Evolutionary conservation across 106 monocot species (phyloP).

Genomic region (Acanthochlamys bracteata): DNA sequence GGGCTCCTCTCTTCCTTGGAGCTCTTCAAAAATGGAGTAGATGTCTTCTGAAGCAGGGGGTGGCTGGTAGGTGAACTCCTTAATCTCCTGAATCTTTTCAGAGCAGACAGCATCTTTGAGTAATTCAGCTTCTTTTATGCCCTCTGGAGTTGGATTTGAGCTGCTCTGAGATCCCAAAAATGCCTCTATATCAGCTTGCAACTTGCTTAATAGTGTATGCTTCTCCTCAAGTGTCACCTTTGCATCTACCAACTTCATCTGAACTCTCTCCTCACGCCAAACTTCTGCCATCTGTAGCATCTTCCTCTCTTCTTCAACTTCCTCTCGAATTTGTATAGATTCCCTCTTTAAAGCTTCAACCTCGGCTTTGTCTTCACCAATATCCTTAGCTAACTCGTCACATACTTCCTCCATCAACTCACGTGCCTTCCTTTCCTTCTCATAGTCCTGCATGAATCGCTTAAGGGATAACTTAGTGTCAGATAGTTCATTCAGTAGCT

Average conservation of each 20-base stretch:
- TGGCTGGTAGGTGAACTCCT: conserved; percentile 65
- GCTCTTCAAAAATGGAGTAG: conserved; percentile 69
- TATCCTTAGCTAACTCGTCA: conserved; percentile 90
- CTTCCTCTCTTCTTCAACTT: conserved; percentile 88
- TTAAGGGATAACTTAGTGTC: conserved; percentile 65
- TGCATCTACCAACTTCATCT: conserved; percentile 96
- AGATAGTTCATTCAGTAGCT: conserved; percentile 67
- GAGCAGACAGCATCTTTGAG: conserved; percentile 44
- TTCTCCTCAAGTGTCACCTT: conserved; percentile 82
- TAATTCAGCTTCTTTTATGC: conserved; percentile 42
- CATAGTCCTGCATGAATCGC: conserved; percentile 61
- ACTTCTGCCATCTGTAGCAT: conserved; percentile 99
- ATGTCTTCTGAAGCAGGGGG: conserved; percentile 75
- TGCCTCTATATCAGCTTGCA: conserved; percentile 53
- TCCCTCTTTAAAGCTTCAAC: conserved; percentile 74
- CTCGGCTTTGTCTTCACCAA: conserved; percentile 77
- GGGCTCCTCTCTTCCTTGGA: conserved; percentile 34
- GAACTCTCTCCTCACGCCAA: conserved; percentile 97
- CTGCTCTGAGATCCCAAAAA: conserved; percentile 23
- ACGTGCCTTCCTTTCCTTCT: conserved; percentile 77
- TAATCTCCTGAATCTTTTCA: conserved; percentile 43
- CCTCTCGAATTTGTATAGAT: conserved; percentile 53
- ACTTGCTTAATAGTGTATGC: conserved; percentile 48
- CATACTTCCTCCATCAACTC: conserved; percentile 90
- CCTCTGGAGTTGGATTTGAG: conserved; percentile 8